These are phyloP conservation scores for Trematosphaeria pertusa DNA, from an alignment of 2,329 filamentous ascomycete species.

Conservation along the genomic window DNA sequence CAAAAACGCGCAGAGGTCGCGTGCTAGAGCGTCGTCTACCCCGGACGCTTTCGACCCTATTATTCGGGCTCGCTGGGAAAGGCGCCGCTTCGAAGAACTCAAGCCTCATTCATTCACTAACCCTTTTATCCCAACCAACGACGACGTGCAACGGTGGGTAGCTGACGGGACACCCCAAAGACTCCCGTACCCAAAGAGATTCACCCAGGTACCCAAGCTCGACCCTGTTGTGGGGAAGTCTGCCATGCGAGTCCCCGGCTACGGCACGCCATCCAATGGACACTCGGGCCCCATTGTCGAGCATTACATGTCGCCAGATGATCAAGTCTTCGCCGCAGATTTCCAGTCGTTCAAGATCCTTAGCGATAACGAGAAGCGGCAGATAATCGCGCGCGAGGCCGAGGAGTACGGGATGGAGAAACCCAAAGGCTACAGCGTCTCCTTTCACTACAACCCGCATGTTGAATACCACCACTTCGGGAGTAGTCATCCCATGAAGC, in stretches of 20 bases:
- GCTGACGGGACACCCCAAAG: slow-evolving; percentile 12
- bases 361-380: slow-evolving; percentile 50
- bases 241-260: slow-evolving; percentile 28
- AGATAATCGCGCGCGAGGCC: slow-evolving; percentile 61
- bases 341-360: slow-evolving; percentile 42
- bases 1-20: too few relatives aligned
- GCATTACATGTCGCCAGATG: slow-evolving; percentile 41
- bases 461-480: slow-evolving; percentile 98
- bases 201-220: background rate
- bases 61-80: slow-evolving; percentile 8
- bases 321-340: slow-evolving; percentile 33
- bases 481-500: slow-evolving; percentile 97
- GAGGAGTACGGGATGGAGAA: slow-evolving; percentile 73
- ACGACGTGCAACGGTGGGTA: slow-evolving; percentile 22
- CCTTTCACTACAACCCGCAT: slow-evolving; percentile 92
- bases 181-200: background rate
- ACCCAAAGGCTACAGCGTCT: slow-evolving; percentile 88
- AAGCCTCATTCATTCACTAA: slow-evolving; percentile 13
- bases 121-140: slow-evolving; percentile 18
- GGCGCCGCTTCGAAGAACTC: slow-evolving; percentile 8
- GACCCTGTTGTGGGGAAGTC: slow-evolving; percentile 4
- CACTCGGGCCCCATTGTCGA: slow-evolving; percentile 43
- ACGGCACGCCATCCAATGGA: slow-evolving; percentile 21
- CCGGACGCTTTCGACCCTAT: background rate
- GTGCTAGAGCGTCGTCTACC: too few relatives aligned